Evolutionary conservation across 2,329 filamentous ascomycete species (phyloP).

Genomic region (Stachybotrys elegans): DNA sequence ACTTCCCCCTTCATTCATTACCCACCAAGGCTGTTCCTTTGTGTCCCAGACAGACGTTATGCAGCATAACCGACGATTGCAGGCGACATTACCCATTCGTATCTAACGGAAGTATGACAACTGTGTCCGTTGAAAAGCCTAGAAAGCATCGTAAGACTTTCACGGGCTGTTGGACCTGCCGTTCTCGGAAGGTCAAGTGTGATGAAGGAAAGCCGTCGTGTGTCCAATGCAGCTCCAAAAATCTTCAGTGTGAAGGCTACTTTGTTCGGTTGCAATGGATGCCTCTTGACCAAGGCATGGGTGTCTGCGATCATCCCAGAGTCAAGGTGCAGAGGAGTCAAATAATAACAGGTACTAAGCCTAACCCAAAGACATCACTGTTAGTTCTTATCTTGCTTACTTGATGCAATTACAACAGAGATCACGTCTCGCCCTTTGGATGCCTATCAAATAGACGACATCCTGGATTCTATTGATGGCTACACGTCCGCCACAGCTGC

Average conservation of each 20-base stretch:
- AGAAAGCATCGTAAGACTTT: conserved; percentile 21
- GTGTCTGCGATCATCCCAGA: neutral
- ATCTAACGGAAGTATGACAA: no score
- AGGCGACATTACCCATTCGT: no score
- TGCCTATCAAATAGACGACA: conserved; percentile 8
- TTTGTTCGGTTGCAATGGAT: conserved; percentile 23
- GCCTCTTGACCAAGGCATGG: conserved; percentile 3
- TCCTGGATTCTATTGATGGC: conserved; percentile 9
- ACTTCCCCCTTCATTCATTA: no score
- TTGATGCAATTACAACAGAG: neutral
- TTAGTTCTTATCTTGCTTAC: no score
- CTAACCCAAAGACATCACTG: no score
- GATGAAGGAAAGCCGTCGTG: conserved; percentile 29
- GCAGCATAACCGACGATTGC: no score
- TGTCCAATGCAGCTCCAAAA: conserved; percentile 23
- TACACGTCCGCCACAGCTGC: conserved; percentile 3
- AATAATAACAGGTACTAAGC: neutral
- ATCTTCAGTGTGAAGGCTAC: conserved; percentile 25
- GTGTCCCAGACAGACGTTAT: no score
- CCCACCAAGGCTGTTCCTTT: no score
- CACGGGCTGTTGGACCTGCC: conserved; percentile 31
- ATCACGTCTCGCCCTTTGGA: neutral
- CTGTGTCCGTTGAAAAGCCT: conserved; percentile 3
- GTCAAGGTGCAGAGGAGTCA: neutral
- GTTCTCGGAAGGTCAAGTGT: conserved; percentile 30